Evolutionary conservation across 2,329 filamentous ascomycete genomes (phyloP), one percentile per base, ranked within the genome.

Genomic region (Pseudocercospora vitis): DNA sequence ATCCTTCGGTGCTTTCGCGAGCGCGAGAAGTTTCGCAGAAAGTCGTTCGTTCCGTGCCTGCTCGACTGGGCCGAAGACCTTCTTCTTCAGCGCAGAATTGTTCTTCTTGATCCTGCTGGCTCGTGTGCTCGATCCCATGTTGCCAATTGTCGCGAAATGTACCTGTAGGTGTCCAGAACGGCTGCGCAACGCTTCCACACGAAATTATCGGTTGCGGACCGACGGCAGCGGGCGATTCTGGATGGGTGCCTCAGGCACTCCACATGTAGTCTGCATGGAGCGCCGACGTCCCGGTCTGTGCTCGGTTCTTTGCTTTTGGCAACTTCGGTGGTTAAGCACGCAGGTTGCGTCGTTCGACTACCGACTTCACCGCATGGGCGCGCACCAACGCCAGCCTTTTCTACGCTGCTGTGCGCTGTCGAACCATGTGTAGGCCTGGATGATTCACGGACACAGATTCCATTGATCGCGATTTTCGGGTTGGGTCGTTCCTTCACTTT

Each of bases 121-220:
- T 71, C 92, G 82, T 57, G 88, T 78, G 70, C 89, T 88, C 72
- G 95, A 96, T 19, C 91, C 92, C 92, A 96, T 97, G 64, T 52
- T 80, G 55, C 47, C 14, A 26, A 52, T 23, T 2, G 35, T 56
- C 24, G n/a, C n/a, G n/a, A n/a, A n/a, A n/a, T n/a, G n/a, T n/a
- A n/a, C n/a, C n/a, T n/a, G n/a, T n/a, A n/a, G n/a, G n/a, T n/a
- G n/a, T n/a, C n/a, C n/a, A n/a, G n/a, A n/a, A n/a, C n/a, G n/a
- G n/a, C n/a, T n/a, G n/a, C n/a, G n/a, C n/a, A n/a, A n/a, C n/a
- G n/a, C n/a, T n/a, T n/a, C n/a, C n/a, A n/a, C n/a, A n/a, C n/a
- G n/a, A n/a, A n/a, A n/a, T n/a, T n/a, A n/a, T n/a, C n/a, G n/a
- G n/a, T n/a, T n/a, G n/a, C n/a, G n/a, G n/a, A n/a, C n/a, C n/a